Conservation (phyloP, 225 moss, liverwort and hornwort genomes). For the Physcomitrellopsis africana region DNA sequence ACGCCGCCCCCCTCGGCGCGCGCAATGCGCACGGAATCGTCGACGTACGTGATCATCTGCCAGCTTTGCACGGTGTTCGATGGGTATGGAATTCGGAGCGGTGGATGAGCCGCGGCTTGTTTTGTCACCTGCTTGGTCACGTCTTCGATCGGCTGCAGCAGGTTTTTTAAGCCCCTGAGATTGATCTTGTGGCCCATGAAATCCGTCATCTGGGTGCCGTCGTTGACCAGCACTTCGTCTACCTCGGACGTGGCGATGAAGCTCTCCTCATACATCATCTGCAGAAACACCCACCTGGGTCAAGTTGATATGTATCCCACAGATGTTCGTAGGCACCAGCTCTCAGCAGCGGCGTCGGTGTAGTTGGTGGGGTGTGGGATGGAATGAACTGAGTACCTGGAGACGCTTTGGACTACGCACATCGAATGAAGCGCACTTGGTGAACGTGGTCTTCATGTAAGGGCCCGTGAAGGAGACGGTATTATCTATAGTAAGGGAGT, state of each 20-base stretch:
- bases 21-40: background rate
- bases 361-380: background rate
- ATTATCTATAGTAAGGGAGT: conserved; percentile 56
- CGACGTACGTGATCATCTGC: background rate
- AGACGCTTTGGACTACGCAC: conserved; percentile 69
- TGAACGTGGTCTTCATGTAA: conserved; percentile 58
- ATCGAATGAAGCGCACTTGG: conserved; percentile 51
- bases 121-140: conserved; percentile 49
- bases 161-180: conserved; percentile 46
- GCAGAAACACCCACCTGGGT: background rate
- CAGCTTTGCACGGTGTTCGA: too few species aligned
- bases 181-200: conserved; percentile 59
- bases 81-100: conserved; percentile 19
- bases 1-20: background rate
- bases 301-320: too few species aligned
- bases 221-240: conserved; percentile 34
- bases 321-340: background rate
- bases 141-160: conserved; percentile 61
- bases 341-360: background rate
- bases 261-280: conserved; percentile 64
- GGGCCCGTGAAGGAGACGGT: conserved; percentile 56
- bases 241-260: conserved; percentile 57
- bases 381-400: conserved; percentile 45
- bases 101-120: conserved; percentile 62
- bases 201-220: conserved; percentile 53